Evolutionary conservation across 441 rosid species (phyloP), one percentile per base, ranked within the genome.

Genomic region (Daphne laureola): DNA sequence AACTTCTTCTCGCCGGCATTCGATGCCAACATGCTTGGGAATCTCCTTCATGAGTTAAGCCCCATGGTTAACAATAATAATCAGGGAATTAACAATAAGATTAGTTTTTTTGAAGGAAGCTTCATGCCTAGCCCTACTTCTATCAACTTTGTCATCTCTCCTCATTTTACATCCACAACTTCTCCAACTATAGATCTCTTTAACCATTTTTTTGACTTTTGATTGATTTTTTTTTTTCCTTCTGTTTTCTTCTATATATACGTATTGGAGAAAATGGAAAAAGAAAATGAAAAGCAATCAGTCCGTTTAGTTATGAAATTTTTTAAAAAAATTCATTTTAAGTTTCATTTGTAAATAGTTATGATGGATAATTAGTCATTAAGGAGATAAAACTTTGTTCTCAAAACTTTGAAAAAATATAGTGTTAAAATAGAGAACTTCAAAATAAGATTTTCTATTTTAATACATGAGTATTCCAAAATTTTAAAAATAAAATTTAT

Each of bases 51-150:
- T 44, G 98, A 87, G 51, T 61, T 87, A 46, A 83, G 83, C 55
- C 90, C 96, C 7, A 68, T 67, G 43, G 54, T 79, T 18, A 18
- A 18, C 3, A 18, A 18, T 18, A 18, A 18, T 18, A 18, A 18
- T 56, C 77, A 78, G 12, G 74, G 78, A n/a, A 18, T 18, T 18
- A 18, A 3, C 23, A 73, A 72, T 65, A 75, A 63, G 73, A 73
- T 18, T 18, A 18, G 68, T 52, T 73, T 73, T 46, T 48, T 70
- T 1, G 87, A 81, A 16, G 78, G 76, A 16, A 65, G 68, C 44
- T 72, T 73, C 75, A 57, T 81, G 72, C 68, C 78, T 2, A 89
- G 87, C 58, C 93, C 97, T 60, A 62, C 92, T n/a, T n/a, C n/a
- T 9, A 70, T 53, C 50, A 18, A 18, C 3, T 18, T 18, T 18